phyloP scores from a whole-genome alignment of 352 stramenopile genomes.

The Achlya hypogyna region DNA sequence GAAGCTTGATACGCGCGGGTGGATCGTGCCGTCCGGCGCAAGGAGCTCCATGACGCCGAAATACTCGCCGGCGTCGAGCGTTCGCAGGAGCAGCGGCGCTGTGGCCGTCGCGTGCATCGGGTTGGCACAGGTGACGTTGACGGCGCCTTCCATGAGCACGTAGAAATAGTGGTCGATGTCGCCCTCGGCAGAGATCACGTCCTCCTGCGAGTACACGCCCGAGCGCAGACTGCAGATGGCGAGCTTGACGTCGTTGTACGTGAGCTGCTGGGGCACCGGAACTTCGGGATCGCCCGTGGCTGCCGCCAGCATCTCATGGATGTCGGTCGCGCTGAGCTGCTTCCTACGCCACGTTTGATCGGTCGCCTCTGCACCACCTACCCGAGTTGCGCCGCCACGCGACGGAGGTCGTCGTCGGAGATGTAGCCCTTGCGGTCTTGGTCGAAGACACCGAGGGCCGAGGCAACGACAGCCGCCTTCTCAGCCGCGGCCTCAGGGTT shows the following conservation, averaged over 20 bases:
- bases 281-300: constrained; percentile 59
- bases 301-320: constrained; percentile 78
- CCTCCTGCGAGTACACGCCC: constrained; percentile 46
- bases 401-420: constrained; percentile 60
- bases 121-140: constrained; percentile 73
- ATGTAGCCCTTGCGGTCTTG: constrained; percentile 76
- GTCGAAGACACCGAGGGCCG: constrained; percentile 66
- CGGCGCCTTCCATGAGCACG: constrained; percentile 61
- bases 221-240: constrained; percentile 70
- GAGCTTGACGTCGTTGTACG: constrained; percentile 77
- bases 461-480: constrained; percentile 57
- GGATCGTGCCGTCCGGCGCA: constrained; percentile 49
- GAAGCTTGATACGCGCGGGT: constrained; percentile 68
- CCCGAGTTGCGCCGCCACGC: constrained; percentile 61
- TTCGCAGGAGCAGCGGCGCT: background rate
- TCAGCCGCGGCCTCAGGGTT: constrained; percentile 51
- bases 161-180: constrained; percentile 70
- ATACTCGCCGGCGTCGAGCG: constrained; percentile 34
- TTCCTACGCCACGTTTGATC: constrained; percentile 21
- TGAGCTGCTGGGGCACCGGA: constrained; percentile 40
- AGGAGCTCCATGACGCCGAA: constrained; percentile 76
- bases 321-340: constrained; percentile 56
- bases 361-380: background rate
- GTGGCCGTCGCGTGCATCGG: constrained; percentile 29
- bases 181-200: constrained; percentile 68